Evolutionary conservation across 805 yeast species (phyloP), one percentile per base, ranked within the genome.

Genomic region (Candida piceae): DNA sequence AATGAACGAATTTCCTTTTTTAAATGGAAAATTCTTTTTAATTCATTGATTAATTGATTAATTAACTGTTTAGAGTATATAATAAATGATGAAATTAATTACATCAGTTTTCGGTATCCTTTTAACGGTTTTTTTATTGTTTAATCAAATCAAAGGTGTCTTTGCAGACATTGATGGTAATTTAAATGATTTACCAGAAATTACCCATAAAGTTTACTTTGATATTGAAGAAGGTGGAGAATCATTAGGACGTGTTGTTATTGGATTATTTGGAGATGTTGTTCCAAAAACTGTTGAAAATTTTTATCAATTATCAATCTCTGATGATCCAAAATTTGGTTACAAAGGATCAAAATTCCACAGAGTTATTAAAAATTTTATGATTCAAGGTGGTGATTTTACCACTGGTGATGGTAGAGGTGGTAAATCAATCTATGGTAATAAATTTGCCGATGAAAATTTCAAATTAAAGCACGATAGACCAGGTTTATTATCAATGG

Each of bases 261-360:
- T 90, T 59, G 97, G 97, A 10, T 71, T 90, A 36, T 90, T 80
- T 58, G 97, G 96, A 32, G 75, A 78, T 17, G 84, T 77, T 33
- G 90, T 82, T 27, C 96, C 94, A 50, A 84, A 82, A 63, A 89
- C 97, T 19, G 93, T 72, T 27, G 89, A 85, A 61, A 89, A 89
- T 71, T 88, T 88, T 66, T 78, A 85, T 53, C 82, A 83, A 53
- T 72, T 88, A 60, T 69, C 87, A 34, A 68, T 78, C 32, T 90
- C 95, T 15, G 83, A 78, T 36, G 87, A 85, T 55, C 78, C 84
- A 23, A 62, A 69, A 26, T 69, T 80, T 55, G 79, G 80, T 25
- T 81, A 78, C 67, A 63, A 70, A 46, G 70, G 70, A 42, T 74
- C 84, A 12, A 67, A 72, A 39, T 82, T 82, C 76, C 88, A 82